phyloP scores from a whole-genome alignment of 2,329 filamentous ascomycete genomes.

The Fusarium palustre region DNA sequence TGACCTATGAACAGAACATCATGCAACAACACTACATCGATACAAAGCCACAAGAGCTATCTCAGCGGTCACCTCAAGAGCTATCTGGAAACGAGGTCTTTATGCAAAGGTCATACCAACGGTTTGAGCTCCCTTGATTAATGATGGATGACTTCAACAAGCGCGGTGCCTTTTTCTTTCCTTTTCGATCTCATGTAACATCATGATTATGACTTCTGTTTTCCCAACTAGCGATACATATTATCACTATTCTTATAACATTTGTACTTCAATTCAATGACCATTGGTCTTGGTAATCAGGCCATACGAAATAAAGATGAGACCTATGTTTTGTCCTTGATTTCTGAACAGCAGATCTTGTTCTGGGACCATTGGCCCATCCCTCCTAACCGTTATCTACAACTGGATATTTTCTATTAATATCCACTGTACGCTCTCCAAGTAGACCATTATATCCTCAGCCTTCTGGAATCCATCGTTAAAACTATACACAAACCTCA shows the following conservation, averaged over 20 bases:
- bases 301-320: no score
- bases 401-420: neutral
- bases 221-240: neutral
- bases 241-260: neutral
- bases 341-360: neutral
- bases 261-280: no score
- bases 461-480: slow-evolving; percentile 42
- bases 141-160: neutral
- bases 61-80: neutral
- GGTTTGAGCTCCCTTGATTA: neutral
- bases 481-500: slow-evolving; percentile 44
- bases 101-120: neutral
- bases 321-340: no score
- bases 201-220: neutral
- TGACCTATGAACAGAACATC: neutral
- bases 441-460: slow-evolving; percentile 13
- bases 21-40: neutral
- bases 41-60: neutral
- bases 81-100: neutral
- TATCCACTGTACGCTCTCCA: neutral
- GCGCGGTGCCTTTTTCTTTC: neutral
- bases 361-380: rapidly evolving
- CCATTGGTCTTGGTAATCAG: no score
- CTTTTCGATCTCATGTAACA: neutral
- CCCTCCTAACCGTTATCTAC: neutral